These are phyloP conservation scores for Osmozyma mogii DNA, from an alignment of 805 yeast genomes.

Conservation along the genomic window DNA sequence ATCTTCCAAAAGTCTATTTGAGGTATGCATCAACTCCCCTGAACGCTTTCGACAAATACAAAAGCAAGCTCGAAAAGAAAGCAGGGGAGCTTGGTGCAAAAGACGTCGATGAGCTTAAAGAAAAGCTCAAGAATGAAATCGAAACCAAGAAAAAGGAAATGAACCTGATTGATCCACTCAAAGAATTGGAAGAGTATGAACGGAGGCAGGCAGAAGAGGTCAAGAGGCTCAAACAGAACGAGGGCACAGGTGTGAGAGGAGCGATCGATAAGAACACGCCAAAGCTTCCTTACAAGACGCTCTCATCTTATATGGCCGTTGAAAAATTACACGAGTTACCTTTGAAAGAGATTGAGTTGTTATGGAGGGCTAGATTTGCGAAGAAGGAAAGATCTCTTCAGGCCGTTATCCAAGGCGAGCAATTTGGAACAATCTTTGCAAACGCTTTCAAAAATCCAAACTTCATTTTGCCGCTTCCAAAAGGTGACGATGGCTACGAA, in stretches of 20 bases:
- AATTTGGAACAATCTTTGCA: constrained; percentile 55
- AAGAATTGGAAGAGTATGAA: constrained; percentile 54
- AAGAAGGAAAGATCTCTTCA: constrained; percentile 49
- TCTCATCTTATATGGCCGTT: constrained; percentile 62
- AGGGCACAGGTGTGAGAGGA: constrained; percentile 23
- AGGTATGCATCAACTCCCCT: no score
- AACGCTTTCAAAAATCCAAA: constrained; percentile 70
- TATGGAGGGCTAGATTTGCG: constrained; percentile 87
- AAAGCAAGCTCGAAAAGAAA: constrained; percentile 25
- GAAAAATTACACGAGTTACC: constrained; percentile 55
- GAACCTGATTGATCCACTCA: constrained; percentile 59
- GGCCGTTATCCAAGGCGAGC: constrained; percentile 51
- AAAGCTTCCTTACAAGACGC: constrained; percentile 55
- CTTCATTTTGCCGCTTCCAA: constrained; percentile 87
- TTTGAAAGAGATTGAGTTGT: constrained; percentile 56
- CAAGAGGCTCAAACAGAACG: constrained; percentile 16
- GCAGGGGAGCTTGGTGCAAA: constrained; percentile 28
- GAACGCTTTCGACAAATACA: constrained; percentile 18
- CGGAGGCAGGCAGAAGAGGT: constrained; percentile 26
- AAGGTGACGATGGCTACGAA: constrained; percentile 52
- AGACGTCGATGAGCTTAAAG: constrained; percentile 52
- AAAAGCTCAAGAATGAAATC: constrained; percentile 53
- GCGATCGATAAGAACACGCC: constrained; percentile 30
- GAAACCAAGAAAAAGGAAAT: constrained; percentile 47
- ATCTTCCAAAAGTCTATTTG: no score